A percentile compares a stretch with the other conserved stretches of the same genome.
phyloP scores from a whole-genome alignment of 2,329 filamentous ascomycete species.

The Diaporthe sp. region DNA sequence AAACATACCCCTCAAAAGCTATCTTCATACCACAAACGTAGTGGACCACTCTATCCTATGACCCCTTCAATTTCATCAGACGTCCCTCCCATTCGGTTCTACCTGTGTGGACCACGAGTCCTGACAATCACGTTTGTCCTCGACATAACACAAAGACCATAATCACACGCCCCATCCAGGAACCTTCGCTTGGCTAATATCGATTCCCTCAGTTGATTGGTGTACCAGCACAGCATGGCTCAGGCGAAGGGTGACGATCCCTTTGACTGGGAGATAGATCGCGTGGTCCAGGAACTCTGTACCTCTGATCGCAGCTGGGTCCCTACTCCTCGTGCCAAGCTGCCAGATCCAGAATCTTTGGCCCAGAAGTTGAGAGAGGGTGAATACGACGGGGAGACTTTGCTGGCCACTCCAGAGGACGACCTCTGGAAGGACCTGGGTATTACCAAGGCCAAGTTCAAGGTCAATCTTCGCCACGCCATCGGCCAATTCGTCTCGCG shows the following conservation, averaged over 20 bases:
- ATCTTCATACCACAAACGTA: not conserved
- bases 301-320: conserved; percentile 64
- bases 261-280: conserved; percentile 79
- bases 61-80: not conserved
- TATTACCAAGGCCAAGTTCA: conserved; percentile 70
- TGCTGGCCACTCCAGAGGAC: conserved; percentile 68
- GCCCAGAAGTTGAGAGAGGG: conserved; percentile 71
- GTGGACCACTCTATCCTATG: no score
- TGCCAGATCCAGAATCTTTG: conserved; percentile 68
- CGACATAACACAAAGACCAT: not conserved
- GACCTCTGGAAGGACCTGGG: conserved; percentile 68
- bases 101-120: not conserved
- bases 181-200: not conserved
- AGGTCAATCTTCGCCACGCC: conserved; percentile 69
- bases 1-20: not conserved
- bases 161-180: not conserved
- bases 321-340: conserved; percentile 51
- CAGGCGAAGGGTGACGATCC: conserved; percentile 69
- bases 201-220: not conserved
- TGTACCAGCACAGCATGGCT: conserved; percentile 47
- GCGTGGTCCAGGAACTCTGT: conserved; percentile 77
- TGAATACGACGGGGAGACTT: conserved; percentile 74
- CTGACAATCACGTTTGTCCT: conserved; percentile 36
- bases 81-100: no score
- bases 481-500: conserved; percentile 68